Conservation (phyloP, 208 protist genomes). For the Crithidia sp. region DNA sequence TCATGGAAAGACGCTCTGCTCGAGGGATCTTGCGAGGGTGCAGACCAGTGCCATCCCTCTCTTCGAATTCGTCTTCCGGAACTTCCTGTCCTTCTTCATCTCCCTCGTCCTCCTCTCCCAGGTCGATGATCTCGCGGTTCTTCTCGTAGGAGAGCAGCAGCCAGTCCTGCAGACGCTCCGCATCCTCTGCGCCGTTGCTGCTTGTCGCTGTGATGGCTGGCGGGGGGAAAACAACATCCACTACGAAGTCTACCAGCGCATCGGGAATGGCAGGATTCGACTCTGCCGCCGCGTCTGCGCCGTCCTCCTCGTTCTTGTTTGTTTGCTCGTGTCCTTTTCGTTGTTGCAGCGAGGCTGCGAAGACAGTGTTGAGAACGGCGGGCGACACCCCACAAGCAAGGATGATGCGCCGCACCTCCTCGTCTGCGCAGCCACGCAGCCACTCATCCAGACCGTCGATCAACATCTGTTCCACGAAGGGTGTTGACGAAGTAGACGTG, state of each 20-base stretch:
- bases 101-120: constrained; percentile 35
- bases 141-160: constrained; percentile 74
- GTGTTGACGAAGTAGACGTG: constrained; percentile 28
- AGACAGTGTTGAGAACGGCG: constrained; percentile 46
- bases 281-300: neutral
- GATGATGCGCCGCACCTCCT: constrained; percentile 61
- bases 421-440: constrained; percentile 38
- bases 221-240: constrained; percentile 85
- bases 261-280: constrained; percentile 20
- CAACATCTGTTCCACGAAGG: constrained; percentile 77
- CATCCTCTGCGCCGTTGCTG: neutral
- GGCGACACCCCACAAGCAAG: constrained; percentile 79
- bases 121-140: constrained; percentile 63
- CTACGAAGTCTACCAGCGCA: constrained; percentile 76
- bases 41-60: neutral
- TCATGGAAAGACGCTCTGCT: neutral
- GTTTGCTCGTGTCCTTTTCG: neutral
- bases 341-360: constrained; percentile 24
- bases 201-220: constrained; percentile 3
- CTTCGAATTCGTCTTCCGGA: neutral
- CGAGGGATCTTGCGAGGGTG: neutral
- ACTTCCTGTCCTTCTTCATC: constrained; percentile 11
- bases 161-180: constrained; percentile 61
- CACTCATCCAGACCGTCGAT: constrained; percentile 83
- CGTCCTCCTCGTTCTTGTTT: neutral